Evolutionary conservation across 2,329 filamentous ascomycete species (phyloP).

Genomic region (Scopulariopsis brevicaulis): DNA sequence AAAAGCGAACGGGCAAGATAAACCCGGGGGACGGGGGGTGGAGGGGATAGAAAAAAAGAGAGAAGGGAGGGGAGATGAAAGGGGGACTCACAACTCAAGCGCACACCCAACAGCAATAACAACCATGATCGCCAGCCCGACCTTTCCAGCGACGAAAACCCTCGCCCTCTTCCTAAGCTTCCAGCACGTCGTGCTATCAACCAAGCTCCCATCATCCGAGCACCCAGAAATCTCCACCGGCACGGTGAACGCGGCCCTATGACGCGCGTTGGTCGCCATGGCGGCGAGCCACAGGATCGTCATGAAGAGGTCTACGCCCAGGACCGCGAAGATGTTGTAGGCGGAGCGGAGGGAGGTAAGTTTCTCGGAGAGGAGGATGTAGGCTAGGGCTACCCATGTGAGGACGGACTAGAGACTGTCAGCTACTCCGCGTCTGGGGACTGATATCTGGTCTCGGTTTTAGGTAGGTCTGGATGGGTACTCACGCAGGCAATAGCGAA

Average conservation of each 20-base stretch:
- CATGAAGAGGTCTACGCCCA: constrained; percentile 30
- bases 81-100: constrained; percentile 23
- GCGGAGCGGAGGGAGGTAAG: constrained; percentile 17
- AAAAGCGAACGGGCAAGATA: neutral
- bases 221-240: constrained; percentile 17
- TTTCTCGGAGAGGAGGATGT: constrained; percentile 29
- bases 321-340: constrained; percentile 32
- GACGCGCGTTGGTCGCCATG: constrained; percentile 25
- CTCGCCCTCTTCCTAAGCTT: constrained; percentile 13
- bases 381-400: constrained; percentile 31
- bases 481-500: constrained; percentile 28
- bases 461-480: neutral
- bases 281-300: constrained; percentile 34
- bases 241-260: constrained; percentile 23
- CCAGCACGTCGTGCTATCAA: constrained; percentile 25
- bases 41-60: constrained; percentile 5
- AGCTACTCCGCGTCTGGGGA: too few relatives aligned
- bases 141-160: constrained; percentile 20
- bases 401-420: constrained; percentile 19
- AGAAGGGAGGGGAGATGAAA: neutral
- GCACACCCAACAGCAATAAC: constrained; percentile 31
- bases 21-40: too few relatives aligned
- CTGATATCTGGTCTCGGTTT: too few relatives aligned
- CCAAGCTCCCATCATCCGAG: constrained; percentile 23
- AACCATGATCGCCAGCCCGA: constrained; percentile 21